Percentiles rank a stretch among this genome's conserved stretches.
These are phyloP conservation scores for Phyllosticta citriasiana DNA, from an alignment of 2,329 filamentous ascomycete genomes.

Conservation along the genomic window DNA sequence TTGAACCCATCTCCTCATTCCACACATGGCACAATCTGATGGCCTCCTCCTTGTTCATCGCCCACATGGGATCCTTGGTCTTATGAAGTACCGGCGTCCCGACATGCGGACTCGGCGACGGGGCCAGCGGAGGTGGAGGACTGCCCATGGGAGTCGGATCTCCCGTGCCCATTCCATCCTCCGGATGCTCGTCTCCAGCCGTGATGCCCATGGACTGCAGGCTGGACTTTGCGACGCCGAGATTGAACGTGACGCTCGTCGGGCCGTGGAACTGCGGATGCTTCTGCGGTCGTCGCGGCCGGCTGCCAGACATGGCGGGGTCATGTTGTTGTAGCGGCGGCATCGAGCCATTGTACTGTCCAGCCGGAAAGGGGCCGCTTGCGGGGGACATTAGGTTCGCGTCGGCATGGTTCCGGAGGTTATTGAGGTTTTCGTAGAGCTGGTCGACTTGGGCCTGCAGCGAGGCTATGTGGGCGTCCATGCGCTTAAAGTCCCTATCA, in stretches of 20 bases:
- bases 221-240: constrained; percentile 79
- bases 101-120: constrained; percentile 11
- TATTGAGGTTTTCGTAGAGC: constrained; percentile 62
- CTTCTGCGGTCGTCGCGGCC: constrained; percentile 28
- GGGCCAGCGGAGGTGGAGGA: constrained; percentile 23
- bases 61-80: constrained; percentile 68
- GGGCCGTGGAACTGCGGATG: constrained; percentile 67
- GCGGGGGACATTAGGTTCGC: constrained; percentile 12
- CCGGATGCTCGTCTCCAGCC: constrained; percentile 49
- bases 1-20: constrained; percentile 82
- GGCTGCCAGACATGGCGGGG: constrained; percentile 11
- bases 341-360: constrained; percentile 28
- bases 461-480: constrained; percentile 61
- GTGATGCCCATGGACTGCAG: constrained; percentile 84
- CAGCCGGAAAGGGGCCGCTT: constrained; percentile 11
- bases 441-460: constrained; percentile 78
- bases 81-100: constrained; percentile 27
- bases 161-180: constrained; percentile 46
- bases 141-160: constrained; percentile 44
- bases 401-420: constrained; percentile 46
- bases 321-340: constrained; percentile 13
- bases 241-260: constrained; percentile 74
- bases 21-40: constrained; percentile 68
- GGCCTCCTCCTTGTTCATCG: constrained; percentile 68
- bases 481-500: constrained; percentile 64